A percentile compares a stretch with the other conserved stretches of the same genome.
Evolutionary conservation across 257 asterid species (phyloP).

Genomic region (Gentiana dahurica): DNA sequence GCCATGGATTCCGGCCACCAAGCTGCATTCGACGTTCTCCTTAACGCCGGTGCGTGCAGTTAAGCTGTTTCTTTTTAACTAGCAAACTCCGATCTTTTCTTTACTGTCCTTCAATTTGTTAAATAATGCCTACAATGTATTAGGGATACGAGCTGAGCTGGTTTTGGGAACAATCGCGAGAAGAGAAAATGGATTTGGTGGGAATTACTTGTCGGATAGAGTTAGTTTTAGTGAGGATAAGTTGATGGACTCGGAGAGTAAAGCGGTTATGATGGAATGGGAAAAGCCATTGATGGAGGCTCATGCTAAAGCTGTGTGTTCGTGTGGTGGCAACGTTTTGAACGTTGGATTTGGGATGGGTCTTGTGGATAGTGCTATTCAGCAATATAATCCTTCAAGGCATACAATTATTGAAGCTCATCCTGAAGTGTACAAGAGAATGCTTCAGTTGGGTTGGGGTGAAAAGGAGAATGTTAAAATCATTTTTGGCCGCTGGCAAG

Average conservation of each 20-base stretch:
- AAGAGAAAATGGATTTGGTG: constrained; percentile 39
- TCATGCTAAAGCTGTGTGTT: constrained; percentile 94
- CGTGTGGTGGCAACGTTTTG: constrained; percentile 67
- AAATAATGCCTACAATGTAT: too few species aligned
- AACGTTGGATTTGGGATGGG: constrained; percentile 99
- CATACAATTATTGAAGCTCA: constrained; percentile 96
- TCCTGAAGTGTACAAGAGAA: constrained; percentile 78
- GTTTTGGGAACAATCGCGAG: constrained; percentile 91
- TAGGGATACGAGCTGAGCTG: constrained; percentile 91
- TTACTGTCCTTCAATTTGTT: too few species aligned
- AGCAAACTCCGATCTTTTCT: too few species aligned
- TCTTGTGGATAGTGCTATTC: constrained; percentile 89
- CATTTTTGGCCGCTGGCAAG: constrained; percentile 96
- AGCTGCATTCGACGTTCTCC: constrained; percentile 68
- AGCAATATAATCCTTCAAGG: constrained; percentile 52
- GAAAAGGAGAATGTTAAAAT: constrained; percentile 80
- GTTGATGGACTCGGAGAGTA: constrained; percentile 75
- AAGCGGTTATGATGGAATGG: constrained; percentile 99
- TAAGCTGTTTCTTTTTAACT: too few species aligned
- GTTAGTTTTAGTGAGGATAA: constrained; percentile 91
- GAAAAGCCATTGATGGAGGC: constrained; percentile 98
- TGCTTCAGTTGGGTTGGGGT: constrained; percentile 85
- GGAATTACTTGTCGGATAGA: constrained; percentile 75
- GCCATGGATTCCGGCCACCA: constrained; percentile 90
- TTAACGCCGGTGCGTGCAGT: constrained; percentile 46